Evolutionary conservation across 179 eudicot species (phyloP).

Genomic region (Beta corolliflora): DNA sequence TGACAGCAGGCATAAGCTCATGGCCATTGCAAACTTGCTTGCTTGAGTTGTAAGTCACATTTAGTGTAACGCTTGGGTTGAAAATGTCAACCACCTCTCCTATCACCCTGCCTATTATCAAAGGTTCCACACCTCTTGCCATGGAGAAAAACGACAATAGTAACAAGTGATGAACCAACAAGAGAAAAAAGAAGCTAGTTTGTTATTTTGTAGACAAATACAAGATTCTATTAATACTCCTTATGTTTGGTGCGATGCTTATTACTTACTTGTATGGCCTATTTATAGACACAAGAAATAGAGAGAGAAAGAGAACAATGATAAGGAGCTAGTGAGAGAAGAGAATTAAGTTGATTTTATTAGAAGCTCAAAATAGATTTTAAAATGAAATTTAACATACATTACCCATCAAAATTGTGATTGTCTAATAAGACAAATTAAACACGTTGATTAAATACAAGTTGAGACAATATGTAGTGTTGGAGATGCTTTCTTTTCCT

Average conservation of each 20-base stretch:
- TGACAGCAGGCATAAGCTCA: slow-evolving; percentile 72
- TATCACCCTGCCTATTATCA: slow-evolving; percentile 65
- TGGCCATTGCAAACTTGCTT: slow-evolving; percentile 77
- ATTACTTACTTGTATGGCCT: slow-evolving; percentile 16
- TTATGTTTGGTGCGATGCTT: slow-evolving; percentile 26
- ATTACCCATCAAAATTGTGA: neutral
- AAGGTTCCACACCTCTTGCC: slow-evolving; percentile 65
- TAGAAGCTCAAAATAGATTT: neutral
- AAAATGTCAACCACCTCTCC: slow-evolving; percentile 85
- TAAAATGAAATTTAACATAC: neutral
- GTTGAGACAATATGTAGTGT: slow-evolving; percentile 27
- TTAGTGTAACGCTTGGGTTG: slow-evolving; percentile 62
- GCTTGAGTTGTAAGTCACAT: slow-evolving; percentile 61
- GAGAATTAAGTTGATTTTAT: neutral
- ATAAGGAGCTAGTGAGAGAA: slow-evolving; percentile 15
- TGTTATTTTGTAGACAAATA: neutral
- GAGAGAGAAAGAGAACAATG: neutral
- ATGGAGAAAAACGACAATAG: slow-evolving; percentile 15
- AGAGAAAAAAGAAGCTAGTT: neutral
- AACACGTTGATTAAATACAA: slow-evolving; percentile 26
- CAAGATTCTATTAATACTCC: neutral
- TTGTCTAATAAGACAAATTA: neutral
- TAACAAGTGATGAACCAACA: too few relatives aligned
- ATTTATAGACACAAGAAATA: slow-evolving; percentile 31
- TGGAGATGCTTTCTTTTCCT: slow-evolving; percentile 20